Percentiles rank a stretch among this genome's conserved stretches.
Conservation (phyloP, 805 yeast genomes). For the Teunomyces aglyptinius region DNA sequence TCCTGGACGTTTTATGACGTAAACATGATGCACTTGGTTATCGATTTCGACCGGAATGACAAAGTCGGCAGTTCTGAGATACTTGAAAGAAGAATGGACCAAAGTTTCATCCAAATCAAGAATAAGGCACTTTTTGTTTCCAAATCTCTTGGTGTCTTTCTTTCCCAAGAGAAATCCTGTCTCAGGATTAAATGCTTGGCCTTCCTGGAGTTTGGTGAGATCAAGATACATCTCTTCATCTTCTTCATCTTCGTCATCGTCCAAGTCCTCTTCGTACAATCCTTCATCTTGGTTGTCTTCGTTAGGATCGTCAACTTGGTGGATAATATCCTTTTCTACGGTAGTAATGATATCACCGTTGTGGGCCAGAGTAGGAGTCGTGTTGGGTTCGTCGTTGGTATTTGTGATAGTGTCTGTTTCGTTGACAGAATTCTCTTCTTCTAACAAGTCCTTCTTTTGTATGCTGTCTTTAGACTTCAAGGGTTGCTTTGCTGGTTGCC, state of each 20-base stretch:
- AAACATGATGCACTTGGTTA: constrained; percentile 86
- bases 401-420: constrained; percentile 44
- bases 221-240: constrained; percentile 44
- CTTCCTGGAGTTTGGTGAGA: constrained; percentile 64
- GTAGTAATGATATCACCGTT: background rate
- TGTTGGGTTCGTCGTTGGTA: constrained; percentile 28
- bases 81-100: constrained; percentile 93
- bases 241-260: constrained; percentile 18
- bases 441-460: constrained; percentile 27
- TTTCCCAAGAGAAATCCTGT: constrained; percentile 67
- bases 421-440: constrained; percentile 37
- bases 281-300: background rate
- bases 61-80: constrained; percentile 88
- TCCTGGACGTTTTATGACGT: constrained; percentile 96
- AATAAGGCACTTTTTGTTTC: constrained; percentile 78
- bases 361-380: constrained; percentile 13
- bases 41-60: constrained; percentile 97
- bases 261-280: constrained; percentile 3
- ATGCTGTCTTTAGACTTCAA: constrained; percentile 5
- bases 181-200: constrained; percentile 61
- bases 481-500: constrained; percentile 5
- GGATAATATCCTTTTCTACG: constrained; percentile 1
- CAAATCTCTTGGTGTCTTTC: constrained; percentile 43
- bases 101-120: constrained; percentile 94
- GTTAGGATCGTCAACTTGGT: background rate